Evolutionary conservation across 306 rosid genomes (phyloP), one percentile per base, ranked within the genome.

Genomic region (Gastrolobium villosum): DNA sequence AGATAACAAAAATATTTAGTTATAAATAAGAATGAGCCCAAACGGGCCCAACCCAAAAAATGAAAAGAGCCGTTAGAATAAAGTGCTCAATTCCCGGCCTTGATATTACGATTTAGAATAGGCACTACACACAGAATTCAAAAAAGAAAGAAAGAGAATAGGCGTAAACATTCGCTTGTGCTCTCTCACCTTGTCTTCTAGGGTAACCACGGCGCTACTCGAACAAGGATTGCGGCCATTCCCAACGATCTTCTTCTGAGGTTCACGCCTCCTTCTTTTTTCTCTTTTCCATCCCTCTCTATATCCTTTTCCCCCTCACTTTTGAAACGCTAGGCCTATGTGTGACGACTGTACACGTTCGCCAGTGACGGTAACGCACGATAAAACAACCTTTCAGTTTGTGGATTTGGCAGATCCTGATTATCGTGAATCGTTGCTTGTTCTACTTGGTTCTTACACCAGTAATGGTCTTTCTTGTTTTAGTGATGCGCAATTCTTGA

Each of bases 181-280:
- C 59, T 56, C 54, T 15, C 69, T 10, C 20, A 2, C 53, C 66
- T n/a, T n/a, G 63, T 63, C 50, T 52, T 20, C 83, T 72, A 79
- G 79, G 83, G 78, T 65, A 61, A 79, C 67, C 73, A 40, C 78
- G 59, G 48, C 49, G 78, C 69, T n/a, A 39, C 66, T 39, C 9
- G 3, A 50, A 11, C 70, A 49, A 70, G 39, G 28, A 78, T 3
- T 35, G 70, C 77, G 36, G 41, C 62, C 32, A 44, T 78, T 34
- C 35, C 10, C 31, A 68, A 0, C 10, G 7, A 36, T 37, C n/a
- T 7, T 11, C 70, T 39, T 50, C 48, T 0, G 55, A 57, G 70
- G 82, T 79, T 70, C 57, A 5, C 10, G 2, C 13, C 53, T 5
- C 35, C 20, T 0, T 77, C 13, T 7, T 5, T 57, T 6, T 20